These are phyloP conservation scores for Ashbya aceris DNA, from an alignment of 1,139 yeast genomes.

Conservation along the genomic window DNA sequence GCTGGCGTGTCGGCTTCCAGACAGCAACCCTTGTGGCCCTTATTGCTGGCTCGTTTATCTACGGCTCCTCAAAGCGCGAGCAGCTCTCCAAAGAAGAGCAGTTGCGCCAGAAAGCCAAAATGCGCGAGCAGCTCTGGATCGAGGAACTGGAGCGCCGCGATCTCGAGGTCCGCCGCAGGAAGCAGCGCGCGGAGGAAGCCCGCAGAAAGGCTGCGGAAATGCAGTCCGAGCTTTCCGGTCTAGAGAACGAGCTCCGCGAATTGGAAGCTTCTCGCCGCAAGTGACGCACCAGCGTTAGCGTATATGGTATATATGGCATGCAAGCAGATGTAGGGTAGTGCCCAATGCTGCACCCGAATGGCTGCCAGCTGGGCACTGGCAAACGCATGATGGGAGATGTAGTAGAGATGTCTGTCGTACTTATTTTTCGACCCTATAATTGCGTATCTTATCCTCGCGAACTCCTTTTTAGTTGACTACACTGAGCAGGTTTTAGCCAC, in stretches of 20 bases:
- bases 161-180: slow-evolving; percentile 56
- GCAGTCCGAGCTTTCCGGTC: slow-evolving; percentile 23
- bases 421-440: slow-evolving; percentile 3
- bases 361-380: no score
- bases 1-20: slow-evolving; percentile 84
- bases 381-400: background rate
- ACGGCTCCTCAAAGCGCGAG: slow-evolving; percentile 34
- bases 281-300: no score
- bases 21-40: slow-evolving; percentile 73
- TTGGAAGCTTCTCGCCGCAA: slow-evolving; percentile 11
- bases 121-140: slow-evolving; percentile 81
- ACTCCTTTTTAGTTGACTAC: no score
- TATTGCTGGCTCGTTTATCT: slow-evolving; percentile 66
- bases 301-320: no score
- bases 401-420: background rate
- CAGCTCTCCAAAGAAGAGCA: slow-evolving; percentile 50
- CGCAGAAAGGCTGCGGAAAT: slow-evolving; percentile 31
- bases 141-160: slow-evolving; percentile 87
- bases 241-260: slow-evolving; percentile 24
- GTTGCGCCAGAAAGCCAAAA: slow-evolving; percentile 65
- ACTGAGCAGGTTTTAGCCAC: no score
- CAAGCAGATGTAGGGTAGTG: no score
- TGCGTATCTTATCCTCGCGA: background rate
- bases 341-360: no score
- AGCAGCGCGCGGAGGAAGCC: slow-evolving; percentile 43